Evolutionary conservation across 768 basidiomycete genomes (phyloP).

Genomic region (Panus rudis): DNA sequence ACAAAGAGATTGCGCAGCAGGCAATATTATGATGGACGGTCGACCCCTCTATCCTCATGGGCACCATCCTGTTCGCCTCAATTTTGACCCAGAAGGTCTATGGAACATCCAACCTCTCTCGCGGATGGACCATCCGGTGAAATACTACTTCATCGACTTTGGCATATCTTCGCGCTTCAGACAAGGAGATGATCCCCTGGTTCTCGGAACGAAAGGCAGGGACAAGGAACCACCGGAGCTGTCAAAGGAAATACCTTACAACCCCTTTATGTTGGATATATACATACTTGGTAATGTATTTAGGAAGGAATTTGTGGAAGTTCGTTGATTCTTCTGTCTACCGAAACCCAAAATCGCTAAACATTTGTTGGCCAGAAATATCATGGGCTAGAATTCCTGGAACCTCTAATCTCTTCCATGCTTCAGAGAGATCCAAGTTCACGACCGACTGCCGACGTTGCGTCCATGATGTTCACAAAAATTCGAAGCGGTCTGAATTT

Average conservation of each 20-base stretch:
- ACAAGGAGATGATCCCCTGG: conserved; percentile 1
- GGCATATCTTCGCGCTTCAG: conserved; percentile 4
- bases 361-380: not conserved
- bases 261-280: conserved; percentile 21
- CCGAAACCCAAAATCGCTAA: no score
- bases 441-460: not conserved
- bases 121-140: conserved; percentile 8
- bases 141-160: conserved; percentile 12
- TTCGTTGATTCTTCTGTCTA: no score
- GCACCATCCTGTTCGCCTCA: conserved; percentile 20
- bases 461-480: not conserved
- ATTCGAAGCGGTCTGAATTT: not conserved
- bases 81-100: conserved; percentile 21
- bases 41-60: conserved; percentile 9
- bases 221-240: conserved; percentile 21
- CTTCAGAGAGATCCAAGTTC: not conserved
- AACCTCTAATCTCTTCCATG: not conserved
- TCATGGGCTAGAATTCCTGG: not conserved
- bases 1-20: conserved; percentile 8
- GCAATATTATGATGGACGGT: conserved; percentile 15
- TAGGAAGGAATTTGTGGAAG: not conserved
- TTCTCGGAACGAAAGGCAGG: conserved; percentile 13
- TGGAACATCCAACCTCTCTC: conserved; percentile 24
- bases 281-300: conserved; percentile 20
- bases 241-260: conserved; percentile 12